A percentile compares a stretch with the other conserved stretches of the same genome.
Evolutionary conservation across 1,139 yeast species (phyloP).

Genomic region (Diutina pseudorugosa): DNA sequence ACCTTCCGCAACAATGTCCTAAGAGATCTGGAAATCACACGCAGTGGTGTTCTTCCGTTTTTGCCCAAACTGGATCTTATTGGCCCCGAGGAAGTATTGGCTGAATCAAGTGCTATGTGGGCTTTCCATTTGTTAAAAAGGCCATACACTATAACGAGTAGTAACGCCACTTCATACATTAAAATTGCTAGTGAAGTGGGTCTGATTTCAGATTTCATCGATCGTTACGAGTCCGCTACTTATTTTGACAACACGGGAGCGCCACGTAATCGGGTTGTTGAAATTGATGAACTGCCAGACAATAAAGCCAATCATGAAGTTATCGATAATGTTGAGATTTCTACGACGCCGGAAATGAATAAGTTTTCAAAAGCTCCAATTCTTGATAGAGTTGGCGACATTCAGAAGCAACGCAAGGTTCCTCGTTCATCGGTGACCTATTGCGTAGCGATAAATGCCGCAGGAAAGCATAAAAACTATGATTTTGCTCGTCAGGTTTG

Average conservation of each 20-base stretch:
- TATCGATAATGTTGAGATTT: slow-evolving; percentile 8
- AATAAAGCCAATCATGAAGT: slow-evolving; percentile 7
- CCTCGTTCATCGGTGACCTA: slow-evolving; percentile 45
- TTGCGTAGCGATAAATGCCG: slow-evolving; percentile 54
- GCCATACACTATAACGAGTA: slow-evolving; percentile 29
- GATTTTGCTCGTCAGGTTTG: slow-evolving; percentile 55
- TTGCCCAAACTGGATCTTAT: slow-evolving; percentile 43
- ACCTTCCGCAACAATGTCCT: slow-evolving; percentile 35
- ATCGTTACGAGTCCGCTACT: slow-evolving; percentile 38
- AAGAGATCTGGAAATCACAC: slow-evolving; percentile 12
- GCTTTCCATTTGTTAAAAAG: slow-evolving; percentile 32
- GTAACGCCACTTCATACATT: slow-evolving; percentile 39
- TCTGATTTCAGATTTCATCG: slow-evolving; percentile 34
- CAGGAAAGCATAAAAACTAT: slow-evolving; percentile 39
- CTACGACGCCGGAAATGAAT: not conserved
- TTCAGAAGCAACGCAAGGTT: slow-evolving; percentile 12
- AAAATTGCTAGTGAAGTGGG: slow-evolving; percentile 41
- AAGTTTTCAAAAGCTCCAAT: slow-evolving; percentile 18
- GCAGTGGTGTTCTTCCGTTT: slow-evolving; percentile 33
- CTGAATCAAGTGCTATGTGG: slow-evolving; percentile 76
- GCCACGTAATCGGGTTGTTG: slow-evolving; percentile 10
- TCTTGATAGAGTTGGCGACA: slow-evolving; percentile 9
- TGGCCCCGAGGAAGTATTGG: slow-evolving; percentile 34
- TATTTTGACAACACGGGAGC: slow-evolving; percentile 21
- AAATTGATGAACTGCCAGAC: slow-evolving; percentile 15